phyloP scores from a whole-genome alignment of 371 early-diverging fungal species.

The Mortierella sp. region DNA sequence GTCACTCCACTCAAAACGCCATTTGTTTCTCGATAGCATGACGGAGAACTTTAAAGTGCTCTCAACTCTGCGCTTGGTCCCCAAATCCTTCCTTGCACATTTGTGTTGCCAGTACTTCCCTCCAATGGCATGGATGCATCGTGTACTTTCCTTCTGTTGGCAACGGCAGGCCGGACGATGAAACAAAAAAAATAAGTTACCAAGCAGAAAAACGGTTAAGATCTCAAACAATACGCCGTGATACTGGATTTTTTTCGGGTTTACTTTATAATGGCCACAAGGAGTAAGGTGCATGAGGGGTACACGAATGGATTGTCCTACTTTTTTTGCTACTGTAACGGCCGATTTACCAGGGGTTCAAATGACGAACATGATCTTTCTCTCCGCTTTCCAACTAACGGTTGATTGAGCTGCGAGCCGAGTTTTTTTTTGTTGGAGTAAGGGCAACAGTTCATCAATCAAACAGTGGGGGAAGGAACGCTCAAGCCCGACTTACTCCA shows the following conservation, averaged over 20 bases:
- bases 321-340: background rate
- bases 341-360: background rate
- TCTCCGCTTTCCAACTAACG: background rate
- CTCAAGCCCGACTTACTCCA: background rate
- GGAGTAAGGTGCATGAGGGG: background rate
- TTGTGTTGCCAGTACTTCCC: background rate
- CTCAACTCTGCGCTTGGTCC: constrained; percentile 7
- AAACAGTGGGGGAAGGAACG: background rate
- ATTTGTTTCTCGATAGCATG: constrained; percentile 3
- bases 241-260: background rate
- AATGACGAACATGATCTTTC: background rate
- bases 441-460: background rate
- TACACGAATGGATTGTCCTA: background rate
- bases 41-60: background rate
- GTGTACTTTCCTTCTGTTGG: background rate
- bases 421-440: background rate
- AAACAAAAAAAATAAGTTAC: background rate
- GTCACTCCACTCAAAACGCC: background rate
- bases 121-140: background rate
- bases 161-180: background rate
- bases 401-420: background rate
- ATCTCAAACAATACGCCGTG: background rate
- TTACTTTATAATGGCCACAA: background rate
- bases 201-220: background rate
- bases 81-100: background rate